These are phyloP conservation scores for Claviceps digitariae DNA, from an alignment of 2,329 filamentous ascomycete species.

Conservation along the genomic window DNA sequence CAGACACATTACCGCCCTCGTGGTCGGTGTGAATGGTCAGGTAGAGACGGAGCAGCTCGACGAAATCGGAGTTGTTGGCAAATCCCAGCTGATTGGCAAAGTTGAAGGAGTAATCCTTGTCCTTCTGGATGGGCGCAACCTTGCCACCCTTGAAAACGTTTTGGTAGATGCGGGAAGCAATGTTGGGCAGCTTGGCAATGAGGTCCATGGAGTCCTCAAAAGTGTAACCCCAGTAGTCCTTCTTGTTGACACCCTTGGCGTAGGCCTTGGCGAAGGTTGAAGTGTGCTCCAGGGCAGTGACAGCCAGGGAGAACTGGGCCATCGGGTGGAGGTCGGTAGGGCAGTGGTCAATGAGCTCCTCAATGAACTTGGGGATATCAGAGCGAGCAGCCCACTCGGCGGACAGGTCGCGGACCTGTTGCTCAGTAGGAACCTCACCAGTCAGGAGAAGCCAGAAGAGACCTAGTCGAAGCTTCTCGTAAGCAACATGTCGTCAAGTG, in stretches of 20 bases:
- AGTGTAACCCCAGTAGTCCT: conserved; percentile 98
- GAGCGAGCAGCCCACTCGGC: conserved; percentile 98
- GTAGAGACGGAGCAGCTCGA: conserved; percentile 98
- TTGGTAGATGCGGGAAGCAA: conserved; percentile 97
- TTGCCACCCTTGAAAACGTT: conserved; percentile 99
- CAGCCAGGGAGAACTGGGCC: conserved; percentile 97
- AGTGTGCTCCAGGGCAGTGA: conserved; percentile 96
- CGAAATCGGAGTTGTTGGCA: conserved; percentile 85
- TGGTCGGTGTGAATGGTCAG: conserved; percentile 99
- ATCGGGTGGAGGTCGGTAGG: conserved; percentile 98
- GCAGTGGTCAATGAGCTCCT: conserved; percentile 99
- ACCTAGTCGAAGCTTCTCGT: conserved; percentile 34
- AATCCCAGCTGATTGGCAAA: conserved; percentile 99
- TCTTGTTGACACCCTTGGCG: conserved; percentile 98
- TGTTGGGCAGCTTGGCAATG: conserved; percentile 98
- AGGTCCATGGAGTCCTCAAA: conserved; percentile 99
- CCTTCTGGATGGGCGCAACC: conserved; percentile 89
- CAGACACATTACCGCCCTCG: conserved; percentile 97
- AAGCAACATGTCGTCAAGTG: not conserved
- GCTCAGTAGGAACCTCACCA: conserved; percentile 91
- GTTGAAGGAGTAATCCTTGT: conserved; percentile 99
- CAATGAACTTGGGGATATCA: conserved; percentile 93
- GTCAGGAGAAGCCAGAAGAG: conserved; percentile 99
- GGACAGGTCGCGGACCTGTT: conserved; percentile 96
- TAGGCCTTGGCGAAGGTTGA: conserved; percentile 97